Evolutionary conservation across 1,284 basidiomycete genomes (phyloP).

Genomic region (Wallemia hederae): DNA sequence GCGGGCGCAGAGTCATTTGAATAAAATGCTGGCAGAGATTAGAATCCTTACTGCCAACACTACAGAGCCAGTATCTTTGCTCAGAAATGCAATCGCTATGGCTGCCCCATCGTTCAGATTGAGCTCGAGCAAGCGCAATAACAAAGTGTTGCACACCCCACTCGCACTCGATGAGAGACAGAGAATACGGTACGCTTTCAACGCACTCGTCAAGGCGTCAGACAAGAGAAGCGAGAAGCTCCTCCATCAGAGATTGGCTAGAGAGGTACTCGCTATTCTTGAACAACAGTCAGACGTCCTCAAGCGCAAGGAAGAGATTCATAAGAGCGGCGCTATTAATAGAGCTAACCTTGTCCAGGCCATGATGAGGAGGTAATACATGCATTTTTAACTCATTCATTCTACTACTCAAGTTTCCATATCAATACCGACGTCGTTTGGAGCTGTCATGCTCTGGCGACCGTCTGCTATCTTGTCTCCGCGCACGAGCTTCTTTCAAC

Average conservation of each 20-base stretch:
- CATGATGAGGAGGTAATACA: not conserved
- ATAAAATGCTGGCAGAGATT: not conserved
- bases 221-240: not conserved
- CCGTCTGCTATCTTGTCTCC: not conserved
- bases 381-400: not conserved
- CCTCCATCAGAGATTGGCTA: not conserved
- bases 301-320: not conserved
- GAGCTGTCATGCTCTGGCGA: not conserved
- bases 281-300: not conserved
- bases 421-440: not conserved
- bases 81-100: not conserved
- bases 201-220: not conserved
- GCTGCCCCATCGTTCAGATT: not conserved
- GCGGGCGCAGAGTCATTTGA: not conserved
- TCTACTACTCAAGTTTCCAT: not conserved
- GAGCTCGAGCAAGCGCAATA: not conserved
- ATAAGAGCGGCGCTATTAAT: not conserved
- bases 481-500: constrained; percentile 1
- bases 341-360: not conserved
- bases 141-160: not conserved
- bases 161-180: not conserved
- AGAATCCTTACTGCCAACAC: not conserved
- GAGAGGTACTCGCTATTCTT: not conserved
- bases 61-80: not conserved
- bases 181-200: not conserved